Percentiles rank a stretch among this genome's conserved stretches.
Conservation (phyloP, 257 asterid species). For the Solanum pimpinellifolium region DNA sequence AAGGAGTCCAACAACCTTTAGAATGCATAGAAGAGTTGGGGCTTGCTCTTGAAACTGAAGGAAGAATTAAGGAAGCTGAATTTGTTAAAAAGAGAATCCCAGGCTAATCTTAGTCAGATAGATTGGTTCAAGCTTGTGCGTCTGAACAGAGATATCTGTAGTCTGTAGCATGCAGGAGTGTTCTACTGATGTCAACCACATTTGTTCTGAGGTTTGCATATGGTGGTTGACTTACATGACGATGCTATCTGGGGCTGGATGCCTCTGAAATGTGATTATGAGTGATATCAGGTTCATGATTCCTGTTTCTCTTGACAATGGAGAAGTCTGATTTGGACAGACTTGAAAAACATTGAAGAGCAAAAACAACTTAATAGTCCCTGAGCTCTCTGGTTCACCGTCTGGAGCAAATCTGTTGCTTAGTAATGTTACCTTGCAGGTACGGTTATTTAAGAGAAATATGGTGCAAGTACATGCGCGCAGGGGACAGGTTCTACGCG, state of each 20-base stretch:
- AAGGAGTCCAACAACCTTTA: constrained; percentile 37
- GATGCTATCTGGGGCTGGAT: neutral
- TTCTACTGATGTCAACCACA: neutral
- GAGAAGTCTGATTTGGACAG: neutral
- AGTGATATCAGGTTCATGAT: neutral
- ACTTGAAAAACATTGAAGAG: neutral
- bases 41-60: constrained; percentile 42
- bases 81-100: constrained; percentile 62
- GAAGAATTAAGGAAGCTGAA: constrained; percentile 60
- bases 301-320: neutral
- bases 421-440: neutral
- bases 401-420: neutral
- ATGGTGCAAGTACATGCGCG: neutral
- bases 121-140: neutral
- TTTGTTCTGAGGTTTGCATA: neutral
- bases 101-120: neutral
- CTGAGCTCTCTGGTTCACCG: neutral
- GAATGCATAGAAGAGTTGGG: constrained; percentile 42
- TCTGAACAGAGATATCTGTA: neutral
- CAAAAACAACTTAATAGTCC: neutral
- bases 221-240: neutral
- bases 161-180: neutral
- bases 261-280: neutral
- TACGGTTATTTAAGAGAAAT: neutral
- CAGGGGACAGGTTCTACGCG: neutral